Percentiles rank a stretch among this genome's conserved stretches.
These are phyloP conservation scores for Sisymbrium irio DNA, from an alignment of 345 rosid genomes.

Conservation along the genomic window DNA sequence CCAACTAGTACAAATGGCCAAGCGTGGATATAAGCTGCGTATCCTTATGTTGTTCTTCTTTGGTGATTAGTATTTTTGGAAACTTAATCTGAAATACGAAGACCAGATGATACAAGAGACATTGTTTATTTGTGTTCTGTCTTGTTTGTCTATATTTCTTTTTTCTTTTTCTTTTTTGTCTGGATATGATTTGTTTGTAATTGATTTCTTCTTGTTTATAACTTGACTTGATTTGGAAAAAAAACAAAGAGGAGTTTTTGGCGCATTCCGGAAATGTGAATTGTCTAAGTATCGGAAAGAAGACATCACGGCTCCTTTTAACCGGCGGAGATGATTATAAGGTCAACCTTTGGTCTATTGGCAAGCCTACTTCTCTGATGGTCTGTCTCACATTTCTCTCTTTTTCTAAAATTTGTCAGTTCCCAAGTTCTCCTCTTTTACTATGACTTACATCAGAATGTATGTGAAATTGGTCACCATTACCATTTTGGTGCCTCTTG, in stretches of 20 bases:
- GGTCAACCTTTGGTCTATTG: conserved; percentile 95
- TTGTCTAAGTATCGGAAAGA: conserved; percentile 80
- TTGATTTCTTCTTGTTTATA: conserved; percentile 20
- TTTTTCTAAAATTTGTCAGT: neutral
- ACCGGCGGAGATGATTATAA: conserved; percentile 95
- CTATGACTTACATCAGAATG: neutral
- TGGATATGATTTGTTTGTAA: neutral
- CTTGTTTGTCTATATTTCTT: neutral
- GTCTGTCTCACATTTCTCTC: conserved; percentile 39
- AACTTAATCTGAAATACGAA: neutral
- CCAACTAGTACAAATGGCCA: conserved; percentile 52
- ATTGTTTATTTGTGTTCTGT: neutral
- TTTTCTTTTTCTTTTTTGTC: neutral
- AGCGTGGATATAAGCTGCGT: conserved; percentile 98
- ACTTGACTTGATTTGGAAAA: conserved; percentile 48
- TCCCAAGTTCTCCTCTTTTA: neutral
- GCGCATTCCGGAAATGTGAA: conserved; percentile 88
- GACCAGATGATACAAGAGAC: conserved; percentile 1
- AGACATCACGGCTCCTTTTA: conserved; percentile 64
- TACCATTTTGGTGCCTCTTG: neutral
- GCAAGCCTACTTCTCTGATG: conserved; percentile 77
- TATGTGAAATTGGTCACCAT: neutral
- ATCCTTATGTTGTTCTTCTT: conserved; percentile 46
- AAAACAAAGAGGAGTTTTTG: conserved; percentile 90
- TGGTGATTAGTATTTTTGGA: neutral